Evolutionary conservation across 345 rosid species (phyloP), one percentile per base, ranked within the genome.

Genomic region (Linum usitatissimum): DNA sequence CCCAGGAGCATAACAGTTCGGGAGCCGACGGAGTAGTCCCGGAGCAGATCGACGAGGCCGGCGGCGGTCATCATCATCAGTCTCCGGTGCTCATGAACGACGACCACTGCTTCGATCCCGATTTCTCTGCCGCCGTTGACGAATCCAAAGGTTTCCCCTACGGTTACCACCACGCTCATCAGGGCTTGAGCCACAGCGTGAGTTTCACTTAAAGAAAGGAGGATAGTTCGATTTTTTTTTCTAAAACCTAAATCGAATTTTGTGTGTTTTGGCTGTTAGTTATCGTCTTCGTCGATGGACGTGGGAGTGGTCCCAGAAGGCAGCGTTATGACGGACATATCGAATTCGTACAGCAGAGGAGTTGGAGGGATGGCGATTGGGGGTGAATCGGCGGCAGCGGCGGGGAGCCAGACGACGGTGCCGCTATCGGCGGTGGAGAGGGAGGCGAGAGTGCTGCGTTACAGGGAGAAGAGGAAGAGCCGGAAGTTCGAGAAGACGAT

Each of bases 401-500:
- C 51, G 51, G 51, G 4, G 51, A 45, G 14, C 15, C 51, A 18
- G 28, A 19, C 59, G 28, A 19, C 59, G 28, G 59, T 55, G 59
- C 30, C 30, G 9, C 59, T 55, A 9, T 55, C 59, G 15, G 59
- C 91, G 21, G 55, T 77, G 84, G 99, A 90, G 64, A 83, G 97
- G 78, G 96, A 86, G 63, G 97, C 99, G 38, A 87, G 90, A 61
- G 99, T 93, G 30, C 59, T 86, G 17, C 83, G 98, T 65, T 91
- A 91, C 84, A 91, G 86, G 74, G 98, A 91, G 79, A 91, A 93
- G 72, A 93, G 83, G 87, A 93, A 93, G 81, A 75, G 75, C 0
- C 77, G 99, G 63, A 93, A 84, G 69, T 93, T 93, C 19, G 92
- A 84, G 76, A 93, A 93, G 79, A 93, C 99, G 14, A 93, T 90